phyloP scores from a whole-genome alignment of 768 basidiomycete genomes.

The Termitomyces sp. region DNA sequence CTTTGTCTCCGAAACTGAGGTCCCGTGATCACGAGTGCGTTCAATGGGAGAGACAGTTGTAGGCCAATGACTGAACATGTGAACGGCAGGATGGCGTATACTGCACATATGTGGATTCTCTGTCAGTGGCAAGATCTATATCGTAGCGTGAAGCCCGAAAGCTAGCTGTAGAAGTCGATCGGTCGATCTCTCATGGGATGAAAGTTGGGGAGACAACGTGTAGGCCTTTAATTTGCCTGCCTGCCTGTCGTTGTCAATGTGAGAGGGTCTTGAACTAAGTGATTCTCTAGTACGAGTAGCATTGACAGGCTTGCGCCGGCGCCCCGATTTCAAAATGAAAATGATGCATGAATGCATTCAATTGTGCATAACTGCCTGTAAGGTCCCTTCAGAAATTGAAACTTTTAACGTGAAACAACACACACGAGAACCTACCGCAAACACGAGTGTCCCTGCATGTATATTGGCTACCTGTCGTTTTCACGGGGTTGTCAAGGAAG shows the following conservation, averaged over 20 bases:
- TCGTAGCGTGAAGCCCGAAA: not conserved
- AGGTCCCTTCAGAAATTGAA: too few relatives aligned
- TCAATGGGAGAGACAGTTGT: not conserved
- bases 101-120: not conserved
- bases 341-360: too few relatives aligned
- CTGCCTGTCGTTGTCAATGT: not conserved
- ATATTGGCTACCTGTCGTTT: not conserved
- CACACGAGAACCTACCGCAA: too few relatives aligned
- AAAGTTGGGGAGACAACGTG: not conserved
- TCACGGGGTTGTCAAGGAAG: constrained; percentile 17
- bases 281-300: too few relatives aligned
- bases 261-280: not conserved
- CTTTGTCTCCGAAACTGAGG: not conserved
- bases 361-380: too few relatives aligned
- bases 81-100: not conserved
- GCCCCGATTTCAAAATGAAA: not conserved
- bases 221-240: not conserved
- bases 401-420: too few relatives aligned
- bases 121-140: not conserved
- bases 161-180: too few relatives aligned
- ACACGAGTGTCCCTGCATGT: not conserved
- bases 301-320: too few relatives aligned
- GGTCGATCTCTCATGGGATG: not conserved
- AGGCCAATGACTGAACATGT: not conserved
- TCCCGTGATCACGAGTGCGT: not conserved